Base-by-base conservation (phyloP, 805 yeast species). In the Teunomyces kruisii region DNA sequence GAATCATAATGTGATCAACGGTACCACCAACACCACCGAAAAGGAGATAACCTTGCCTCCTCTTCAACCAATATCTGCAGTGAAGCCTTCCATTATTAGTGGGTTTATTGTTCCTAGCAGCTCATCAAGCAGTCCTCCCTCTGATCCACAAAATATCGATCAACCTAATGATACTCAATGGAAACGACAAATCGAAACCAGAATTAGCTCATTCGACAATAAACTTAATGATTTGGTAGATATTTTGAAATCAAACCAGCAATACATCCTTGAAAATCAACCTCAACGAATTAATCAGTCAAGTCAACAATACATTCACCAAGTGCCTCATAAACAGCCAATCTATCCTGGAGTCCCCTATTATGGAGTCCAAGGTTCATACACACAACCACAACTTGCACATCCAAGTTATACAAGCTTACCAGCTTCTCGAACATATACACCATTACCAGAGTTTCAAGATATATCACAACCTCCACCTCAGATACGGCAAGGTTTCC, bases 181-280 rank as follows among this genome's bases (percentile, higher is more conserved):
- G 76, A 63, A 63, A 40, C 22, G 52, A 9, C 60, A 58, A 41
- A 63, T 72, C 47, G 76, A 72, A 43, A 51, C 47, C 41, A 62
- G 65, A 30, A 64, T 72, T 36, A 56, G 55, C 42, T 55, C 61
- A 1, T 70, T 72, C 46, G 76, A 72, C 40, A 56, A 57, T 24
- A 71, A 69, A 47, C 53, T 72, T 31, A 63, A 59, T 46, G 71
- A 64, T 39, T 57, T 72, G 39, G 68, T 72, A 6, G 72, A 64
- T 17, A 56, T 67, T 1, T 47, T 72, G 26, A 62, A 56, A 36
- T 47, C 55, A 2, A 70, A 69, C 45, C 75, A 70, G 43, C 55
- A 55, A 32, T 47, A 60, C 3, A 36, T 68, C 16, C 28, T 56
- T 12, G 64, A 58, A 7, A 42, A 32, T 26, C 46, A 37, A 31